Evolutionary conservation across 306 rosid genomes (phyloP).

Genomic region (Malus fusca): DNA sequence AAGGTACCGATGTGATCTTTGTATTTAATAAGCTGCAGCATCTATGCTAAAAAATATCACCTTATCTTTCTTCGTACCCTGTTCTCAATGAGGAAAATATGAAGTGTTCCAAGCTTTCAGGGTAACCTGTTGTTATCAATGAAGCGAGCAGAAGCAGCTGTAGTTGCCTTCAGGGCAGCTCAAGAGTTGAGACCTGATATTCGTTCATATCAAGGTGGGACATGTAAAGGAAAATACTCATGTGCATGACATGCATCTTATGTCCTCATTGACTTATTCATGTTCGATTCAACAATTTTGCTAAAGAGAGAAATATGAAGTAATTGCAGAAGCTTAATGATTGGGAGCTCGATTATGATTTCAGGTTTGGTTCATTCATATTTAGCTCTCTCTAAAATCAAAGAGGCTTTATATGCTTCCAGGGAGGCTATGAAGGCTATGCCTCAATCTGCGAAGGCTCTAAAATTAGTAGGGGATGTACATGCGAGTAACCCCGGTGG

Average conservation of each 20-base stretch:
- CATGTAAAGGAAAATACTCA: conserved; percentile 11
- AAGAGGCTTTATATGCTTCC: conserved; percentile 93
- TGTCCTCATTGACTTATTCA: conserved; percentile 4
- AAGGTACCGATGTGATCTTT: conserved; percentile 44
- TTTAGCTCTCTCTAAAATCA: conserved; percentile 73
- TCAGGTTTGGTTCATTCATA: conserved; percentile 93
- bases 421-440: conserved; percentile 99
- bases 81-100: not conserved
- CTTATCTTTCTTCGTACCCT: not conserved
- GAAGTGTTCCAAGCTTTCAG: conserved; percentile 31
- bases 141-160: conserved; percentile 88
- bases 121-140: conserved; percentile 69
- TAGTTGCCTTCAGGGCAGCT: conserved; percentile 82
- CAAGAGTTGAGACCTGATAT: conserved; percentile 98
- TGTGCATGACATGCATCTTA: conserved; percentile 17
- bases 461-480: conserved; percentile 93
- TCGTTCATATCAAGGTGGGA: conserved; percentile 94
- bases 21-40: not conserved
- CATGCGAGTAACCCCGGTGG: conserved; percentile 90
- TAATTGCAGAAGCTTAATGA: conserved; percentile 15
- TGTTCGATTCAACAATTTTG: conserved; percentile 14
- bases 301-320: conserved; percentile 6
- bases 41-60: not conserved
- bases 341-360: conserved; percentile 22
- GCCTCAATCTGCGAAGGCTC: conserved; percentile 99